These are phyloP conservation scores for Solanum sparsipilum DNA, from an alignment of 257 asterid species.

Conservation along the genomic window DNA sequence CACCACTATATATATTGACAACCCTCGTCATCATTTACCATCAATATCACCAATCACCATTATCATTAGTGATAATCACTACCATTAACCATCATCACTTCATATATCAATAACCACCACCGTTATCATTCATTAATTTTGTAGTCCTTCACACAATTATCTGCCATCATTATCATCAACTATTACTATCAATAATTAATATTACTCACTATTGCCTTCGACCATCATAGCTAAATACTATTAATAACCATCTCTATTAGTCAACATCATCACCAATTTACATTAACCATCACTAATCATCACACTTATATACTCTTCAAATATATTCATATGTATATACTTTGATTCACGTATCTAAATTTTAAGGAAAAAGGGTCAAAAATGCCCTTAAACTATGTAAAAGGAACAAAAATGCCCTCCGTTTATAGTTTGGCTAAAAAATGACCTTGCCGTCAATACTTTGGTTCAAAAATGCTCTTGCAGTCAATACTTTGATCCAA, in stretches of 20 bases:
- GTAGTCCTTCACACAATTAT: not conserved
- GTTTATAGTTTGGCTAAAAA: no score
- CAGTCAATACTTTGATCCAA: no score
- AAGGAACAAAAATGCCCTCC: no score
- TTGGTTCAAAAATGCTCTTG: no score
- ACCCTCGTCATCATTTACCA: no score
- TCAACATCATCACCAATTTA: not conserved
- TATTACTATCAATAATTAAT: not conserved
- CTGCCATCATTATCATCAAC: fast-evolving
- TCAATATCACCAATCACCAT: not conserved
- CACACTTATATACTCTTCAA: not conserved
- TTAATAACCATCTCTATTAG: not conserved
- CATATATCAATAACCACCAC: not conserved
- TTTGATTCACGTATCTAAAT: not conserved
- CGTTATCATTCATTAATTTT: not conserved
- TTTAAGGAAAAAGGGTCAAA: no score
- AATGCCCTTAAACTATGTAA: no score
- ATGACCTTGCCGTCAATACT: no score
- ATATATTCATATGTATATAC: not conserved
- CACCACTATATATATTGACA: not conserved
- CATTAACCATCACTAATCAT: not conserved
- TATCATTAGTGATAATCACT: not conserved
- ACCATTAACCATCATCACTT: not conserved
- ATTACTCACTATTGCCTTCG: not conserved
- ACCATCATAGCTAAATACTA: not conserved